Conservation (phyloP, 1,284 basidiomycete genomes). For the Vanrija pseudolonga region DNA sequence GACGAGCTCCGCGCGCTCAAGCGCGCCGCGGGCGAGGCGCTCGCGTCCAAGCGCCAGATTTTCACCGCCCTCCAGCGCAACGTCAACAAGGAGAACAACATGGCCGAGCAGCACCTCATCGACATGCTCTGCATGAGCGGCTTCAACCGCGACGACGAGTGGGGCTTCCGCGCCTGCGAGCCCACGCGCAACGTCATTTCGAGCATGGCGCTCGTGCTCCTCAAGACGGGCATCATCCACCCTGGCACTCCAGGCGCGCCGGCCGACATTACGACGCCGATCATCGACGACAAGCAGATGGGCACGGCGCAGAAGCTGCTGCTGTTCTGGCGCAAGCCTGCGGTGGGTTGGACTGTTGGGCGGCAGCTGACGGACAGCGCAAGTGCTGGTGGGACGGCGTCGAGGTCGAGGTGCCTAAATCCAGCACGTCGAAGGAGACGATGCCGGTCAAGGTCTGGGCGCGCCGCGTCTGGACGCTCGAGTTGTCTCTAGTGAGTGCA, state of each 20-base stretch:
- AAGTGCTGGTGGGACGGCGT: conserved; percentile 99
- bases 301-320: conserved; percentile 95
- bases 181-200: conserved; percentile 95
- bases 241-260: conserved; percentile 29
- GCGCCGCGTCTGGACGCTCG: conserved; percentile 93
- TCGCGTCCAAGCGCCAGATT: conserved; percentile 86
- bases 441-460: conserved; percentile 86
- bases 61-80: conserved; percentile 98
- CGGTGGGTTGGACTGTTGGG: conserved; percentile 58
- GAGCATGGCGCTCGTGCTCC: conserved; percentile 91
- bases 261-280: conserved; percentile 22
- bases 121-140: conserved; percentile 99
- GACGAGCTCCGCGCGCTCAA: conserved; percentile 71
- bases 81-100: conserved; percentile 98
- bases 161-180: conserved; percentile 95
- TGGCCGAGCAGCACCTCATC: conserved; percentile 98
- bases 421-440: conserved; percentile 49
- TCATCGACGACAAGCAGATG: conserved; percentile 85
- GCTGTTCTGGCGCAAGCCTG: conserved; percentile 98
- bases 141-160: conserved; percentile 91
- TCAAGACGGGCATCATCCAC: conserved; percentile 95
- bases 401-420: conserved; percentile 70
- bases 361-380: conserved; percentile 56
- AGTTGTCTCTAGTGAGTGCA: conserved; percentile 80
- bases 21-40: conserved; percentile 74